Evolutionary conservation across 73 alveolate species (phyloP), one percentile per base, ranked within the genome.

Genomic region (Tetrahymena malaccensis): DNA sequence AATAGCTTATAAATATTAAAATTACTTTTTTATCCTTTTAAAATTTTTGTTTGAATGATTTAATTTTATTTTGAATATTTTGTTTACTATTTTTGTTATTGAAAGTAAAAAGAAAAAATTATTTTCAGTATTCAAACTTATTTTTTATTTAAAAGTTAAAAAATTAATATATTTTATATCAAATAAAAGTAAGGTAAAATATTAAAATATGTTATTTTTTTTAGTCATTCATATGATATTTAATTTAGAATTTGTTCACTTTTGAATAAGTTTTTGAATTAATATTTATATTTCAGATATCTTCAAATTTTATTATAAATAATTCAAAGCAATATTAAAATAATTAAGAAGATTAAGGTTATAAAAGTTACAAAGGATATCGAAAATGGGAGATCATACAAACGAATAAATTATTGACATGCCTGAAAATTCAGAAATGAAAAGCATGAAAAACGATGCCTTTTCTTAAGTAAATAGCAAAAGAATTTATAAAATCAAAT

Each of bases 361-460:
- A 70, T 70, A 70, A 27, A 70, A 70, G 89, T 70, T 70, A 27
- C 89, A 70, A 70, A 70, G 89, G 83, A 50, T 50, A 19, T 11
- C 40, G 22, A 4, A 34, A 70, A 95, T 95, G 97, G 95, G 95
- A 33, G 97, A 95, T 31, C 95, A 95, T 9, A 43, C 58, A 22
- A 44, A 38, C 19, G 95, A 95, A 50, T 85, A 44, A 43, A 89
- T 95, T 85, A 44, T 95, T 40, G 97, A 95, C 43, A 95, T 95
- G 97, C 97, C 97, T 33, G 97, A 95, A 50, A 33, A 95, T 55
- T 95, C 97, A 70, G 97, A 95, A 43, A 95, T 95, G 97, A 95
- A 84, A 43, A 95, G 83, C 55, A 95, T 95, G 97, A 95, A 84
- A 31, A 95, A 43, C 21, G 97, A 95, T 85, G 97, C 97, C 37